phyloP scores from a whole-genome alignment of 2,329 filamentous ascomycete species.

The Clarireedia hainanense region DNA sequence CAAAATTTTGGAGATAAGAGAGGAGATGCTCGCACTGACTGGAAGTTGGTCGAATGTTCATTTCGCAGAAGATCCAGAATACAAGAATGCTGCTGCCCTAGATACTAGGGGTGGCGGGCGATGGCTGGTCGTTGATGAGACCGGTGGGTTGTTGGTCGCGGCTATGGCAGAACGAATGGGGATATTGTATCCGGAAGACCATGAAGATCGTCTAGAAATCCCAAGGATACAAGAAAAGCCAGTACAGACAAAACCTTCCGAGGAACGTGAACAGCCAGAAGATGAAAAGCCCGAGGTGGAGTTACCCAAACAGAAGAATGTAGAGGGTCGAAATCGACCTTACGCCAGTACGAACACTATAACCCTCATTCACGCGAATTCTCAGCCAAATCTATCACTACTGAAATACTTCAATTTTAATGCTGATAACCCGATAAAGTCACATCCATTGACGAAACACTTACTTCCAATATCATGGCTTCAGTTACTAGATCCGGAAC shows the following conservation, averaged over 20 bases:
- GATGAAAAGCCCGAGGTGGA: slow-evolving; percentile 8
- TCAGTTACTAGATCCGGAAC: slow-evolving; percentile 70
- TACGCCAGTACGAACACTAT: slow-evolving; percentile 53
- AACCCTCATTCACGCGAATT: slow-evolving; percentile 72
- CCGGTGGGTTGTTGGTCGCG: slow-evolving; percentile 60
- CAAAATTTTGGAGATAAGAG: slow-evolving; percentile 77
- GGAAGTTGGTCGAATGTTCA: slow-evolving; percentile 89
- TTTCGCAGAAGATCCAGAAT: slow-evolving; percentile 34
- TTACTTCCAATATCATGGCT: slow-evolving; percentile 86
- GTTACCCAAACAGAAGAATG: slow-evolving; percentile 2
- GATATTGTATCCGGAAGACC: slow-evolving; percentile 42
- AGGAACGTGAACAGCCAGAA: slow-evolving; percentile 24
- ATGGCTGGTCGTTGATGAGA: slow-evolving; percentile 64
- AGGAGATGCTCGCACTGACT: slow-evolving; percentile 74
- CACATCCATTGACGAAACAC: slow-evolving; percentile 73
- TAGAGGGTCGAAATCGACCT: slow-evolving; percentile 10
- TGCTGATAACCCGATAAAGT: slow-evolving; percentile 41
- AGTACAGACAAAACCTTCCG: not conserved
- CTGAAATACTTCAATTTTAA: slow-evolving; percentile 89
- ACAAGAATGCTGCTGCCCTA: slow-evolving; percentile 1
- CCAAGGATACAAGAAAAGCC: not conserved
- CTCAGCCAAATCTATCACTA: slow-evolving; percentile 79
- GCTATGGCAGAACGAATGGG: slow-evolving; percentile 65
- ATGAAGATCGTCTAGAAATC: slow-evolving; percentile 2
- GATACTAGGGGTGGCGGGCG: slow-evolving; percentile 35